Evolutionary conservation across 768 basidiomycete species (phyloP), one percentile per base, ranked within the genome.

Genomic region (Cantharellus cinnabarinus): DNA sequence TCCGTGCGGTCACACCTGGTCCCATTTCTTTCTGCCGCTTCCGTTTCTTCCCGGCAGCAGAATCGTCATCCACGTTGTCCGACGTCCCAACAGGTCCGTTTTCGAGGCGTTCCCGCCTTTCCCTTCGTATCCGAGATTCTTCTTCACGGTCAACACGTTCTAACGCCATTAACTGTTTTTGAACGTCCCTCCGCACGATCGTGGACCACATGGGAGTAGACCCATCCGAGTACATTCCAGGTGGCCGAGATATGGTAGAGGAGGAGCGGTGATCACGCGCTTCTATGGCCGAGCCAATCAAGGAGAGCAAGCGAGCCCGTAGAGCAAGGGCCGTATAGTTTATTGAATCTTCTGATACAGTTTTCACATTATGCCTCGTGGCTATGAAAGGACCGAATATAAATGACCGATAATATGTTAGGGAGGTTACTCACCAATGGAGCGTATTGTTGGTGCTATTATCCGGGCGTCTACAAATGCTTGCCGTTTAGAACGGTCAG

Each of bases 141-240:
- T 94, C 90, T 64, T 90, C 90, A 53, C 86, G 72, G 66, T 93
- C 89, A 4, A 76, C 75, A 61, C 78, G 79, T 69, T 94, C 89
- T 38, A 94, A 70, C 14, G 77, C 79, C 0, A 76, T 75, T 0
- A 89, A 72, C 70, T 88, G 83, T 68, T 88, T 90, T 37, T 77
- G 81, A 4, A 88, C 77, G 64, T 94, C 89, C 41, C 75, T 79
- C n/a, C 82, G 77, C 5, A 94, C 77, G 5, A 80, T 71, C 59
- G 88, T 75, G 56, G 77, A 77, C 87, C 89, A 94, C 82, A 91
- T 87, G 1, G 89, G 83, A 1, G 76, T 74, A 37, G 41, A 44
- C 29, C 48, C 52, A 35, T 35, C 57, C 42, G 75, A 75, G 63
- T 85, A 88, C 38, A 78, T 61, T n/a, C 77, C 79, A 0, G 84